These are phyloP conservation scores for Colletotrichum salicis DNA, from an alignment of 2,329 filamentous ascomycete species.

Conservation along the genomic window DNA sequence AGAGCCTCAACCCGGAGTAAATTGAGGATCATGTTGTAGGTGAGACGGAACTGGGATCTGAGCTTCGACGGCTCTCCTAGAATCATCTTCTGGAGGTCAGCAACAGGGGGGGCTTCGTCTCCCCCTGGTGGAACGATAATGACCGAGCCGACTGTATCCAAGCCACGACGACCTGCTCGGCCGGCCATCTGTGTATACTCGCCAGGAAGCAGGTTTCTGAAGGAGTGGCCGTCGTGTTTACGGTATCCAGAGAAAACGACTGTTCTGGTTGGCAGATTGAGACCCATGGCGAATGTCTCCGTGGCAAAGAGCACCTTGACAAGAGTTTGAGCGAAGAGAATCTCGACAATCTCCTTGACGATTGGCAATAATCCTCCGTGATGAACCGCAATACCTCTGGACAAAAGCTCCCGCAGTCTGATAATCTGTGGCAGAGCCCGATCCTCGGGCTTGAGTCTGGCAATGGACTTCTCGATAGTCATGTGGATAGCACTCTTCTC, in stretches of 20 bases:
- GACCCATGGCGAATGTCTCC: conserved; percentile 97
- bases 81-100: conserved; percentile 90
- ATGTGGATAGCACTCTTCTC: conserved; percentile 98
- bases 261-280: conserved; percentile 94
- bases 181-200: conserved; percentile 99
- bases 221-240: conserved; percentile 93
- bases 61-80: conserved; percentile 95
- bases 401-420: conserved; percentile 83
- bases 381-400: conserved; percentile 92
- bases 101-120: conserved; percentile 88
- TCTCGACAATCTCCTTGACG: conserved; percentile 97
- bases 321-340: conserved; percentile 91
- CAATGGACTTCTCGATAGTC: conserved; percentile 95
- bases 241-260: conserved; percentile 98
- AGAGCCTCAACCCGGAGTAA: conserved; percentile 92
- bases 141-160: conserved; percentile 92
- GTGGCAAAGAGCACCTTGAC: conserved; percentile 98
- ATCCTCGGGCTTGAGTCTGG: conserved; percentile 90
- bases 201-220: conserved; percentile 89
- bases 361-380: conserved; percentile 95
- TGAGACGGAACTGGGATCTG: conserved; percentile 93
- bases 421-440: conserved; percentile 91
- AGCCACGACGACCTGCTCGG: conserved; percentile 88
- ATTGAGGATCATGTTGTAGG: conserved; percentile 99
- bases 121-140: conserved; percentile 88